These are phyloP conservation scores for Spergularia azorica DNA, from an alignment of 179 eudicot species.

Conservation along the genomic window DNA sequence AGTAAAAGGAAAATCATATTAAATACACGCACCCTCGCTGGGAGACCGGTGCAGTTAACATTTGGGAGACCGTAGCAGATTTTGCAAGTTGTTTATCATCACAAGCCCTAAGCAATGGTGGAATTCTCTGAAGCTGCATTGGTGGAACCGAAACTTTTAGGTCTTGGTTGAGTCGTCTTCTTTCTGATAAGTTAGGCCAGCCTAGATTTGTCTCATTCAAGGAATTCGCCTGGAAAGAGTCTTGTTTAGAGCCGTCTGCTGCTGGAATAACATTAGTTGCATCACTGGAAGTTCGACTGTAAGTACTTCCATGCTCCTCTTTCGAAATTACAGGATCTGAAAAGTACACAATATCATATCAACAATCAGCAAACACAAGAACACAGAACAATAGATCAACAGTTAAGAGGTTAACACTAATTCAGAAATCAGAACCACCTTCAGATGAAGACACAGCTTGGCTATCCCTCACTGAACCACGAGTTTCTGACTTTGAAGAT, in stretches of 20 bases:
- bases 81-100: conserved; percentile 22
- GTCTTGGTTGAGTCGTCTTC: conserved; percentile 29
- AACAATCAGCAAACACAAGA: neutral
- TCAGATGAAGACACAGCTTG: conserved; percentile 25
- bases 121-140: conserved; percentile 20
- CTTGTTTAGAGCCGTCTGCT: conserved; percentile 14
- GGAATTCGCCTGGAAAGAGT: conserved; percentile 22
- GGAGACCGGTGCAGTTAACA: conserved; percentile 22
- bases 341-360: neutral
- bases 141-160: conserved; percentile 30
- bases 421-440: conserved; percentile 30
- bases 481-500: conserved; percentile 15
- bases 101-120: conserved; percentile 35
- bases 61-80: conserved; percentile 17
- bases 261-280: conserved; percentile 19
- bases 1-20: conserved; percentile 9
- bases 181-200: conserved; percentile 32
- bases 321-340: conserved; percentile 21
- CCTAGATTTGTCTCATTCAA: conserved; percentile 16
- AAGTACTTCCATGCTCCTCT: conserved; percentile 24
- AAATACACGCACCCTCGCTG: conserved; percentile 17
- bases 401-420: neutral
- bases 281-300: conserved; percentile 18
- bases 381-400: neutral
- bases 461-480: conserved; percentile 17